Conservation (phyloP, 352 stramenopile species). For the Globisporangium nagaii region DNA sequence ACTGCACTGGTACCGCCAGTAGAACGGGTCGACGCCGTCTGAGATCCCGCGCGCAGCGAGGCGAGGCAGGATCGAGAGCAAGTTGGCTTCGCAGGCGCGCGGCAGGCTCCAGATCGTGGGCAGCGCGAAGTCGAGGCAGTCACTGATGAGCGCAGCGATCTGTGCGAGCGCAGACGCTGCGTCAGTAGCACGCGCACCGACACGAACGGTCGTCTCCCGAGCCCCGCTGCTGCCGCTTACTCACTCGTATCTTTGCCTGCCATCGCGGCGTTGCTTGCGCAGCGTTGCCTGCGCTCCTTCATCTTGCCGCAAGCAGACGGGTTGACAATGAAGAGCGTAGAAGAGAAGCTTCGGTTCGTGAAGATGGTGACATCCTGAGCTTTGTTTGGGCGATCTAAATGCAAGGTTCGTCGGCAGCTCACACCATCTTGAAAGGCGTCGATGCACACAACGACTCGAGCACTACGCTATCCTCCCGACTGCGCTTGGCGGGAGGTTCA, state of each 20-base stretch:
- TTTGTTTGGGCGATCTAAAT: no score
- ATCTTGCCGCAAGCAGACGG: no score
- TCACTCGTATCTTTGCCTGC: no score
- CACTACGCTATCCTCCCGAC: constrained; percentile 17
- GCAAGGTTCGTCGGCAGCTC: no score
- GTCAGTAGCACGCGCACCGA: not conserved
- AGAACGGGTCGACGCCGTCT: not conserved
- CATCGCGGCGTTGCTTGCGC: no score
- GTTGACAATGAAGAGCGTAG: no score
- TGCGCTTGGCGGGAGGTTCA: constrained; percentile 49
- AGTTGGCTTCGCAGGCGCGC: not conserved
- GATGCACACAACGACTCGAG: not conserved
- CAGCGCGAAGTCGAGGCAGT: not conserved
- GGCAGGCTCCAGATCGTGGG: not conserved
- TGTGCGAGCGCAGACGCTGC: not conserved
- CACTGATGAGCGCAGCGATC: not conserved
- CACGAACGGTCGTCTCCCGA: not conserved
- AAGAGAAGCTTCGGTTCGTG: no score
- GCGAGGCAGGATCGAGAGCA: not conserved
- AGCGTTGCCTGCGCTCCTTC: no score
- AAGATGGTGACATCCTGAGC: no score
- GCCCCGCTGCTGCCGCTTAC: no score
- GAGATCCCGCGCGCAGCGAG: not conserved
- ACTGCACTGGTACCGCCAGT: not conserved
- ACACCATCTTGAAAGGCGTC: not conserved